A percentile compares a stretch with the other conserved stretches of the same genome.
These are phyloP conservation scores for Mortierella sp. DNA, from an alignment of 371 early-diverging fungal genomes.

Conservation along the genomic window DNA sequence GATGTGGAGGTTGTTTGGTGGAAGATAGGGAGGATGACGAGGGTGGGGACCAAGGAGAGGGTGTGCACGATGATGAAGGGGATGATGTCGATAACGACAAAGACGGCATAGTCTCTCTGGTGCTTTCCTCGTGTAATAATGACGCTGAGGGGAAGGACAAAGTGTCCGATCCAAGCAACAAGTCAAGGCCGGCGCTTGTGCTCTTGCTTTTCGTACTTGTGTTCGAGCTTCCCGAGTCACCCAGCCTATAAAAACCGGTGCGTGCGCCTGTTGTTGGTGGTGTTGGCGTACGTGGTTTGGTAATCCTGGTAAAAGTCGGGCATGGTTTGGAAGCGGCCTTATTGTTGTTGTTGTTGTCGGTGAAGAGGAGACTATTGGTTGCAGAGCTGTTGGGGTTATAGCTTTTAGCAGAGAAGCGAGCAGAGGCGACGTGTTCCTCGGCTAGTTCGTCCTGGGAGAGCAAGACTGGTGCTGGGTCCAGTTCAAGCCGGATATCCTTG, in stretches of 20 bases:
- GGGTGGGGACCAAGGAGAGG: constrained; percentile 7
- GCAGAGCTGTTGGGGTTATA: neutral
- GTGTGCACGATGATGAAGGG: neutral
- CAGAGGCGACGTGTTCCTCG: constrained; percentile 7
- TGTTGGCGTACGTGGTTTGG: constrained; percentile 16
- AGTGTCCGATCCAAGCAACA: neutral
- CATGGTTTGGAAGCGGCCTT: constrained; percentile 17
- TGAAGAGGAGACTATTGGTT: neutral
- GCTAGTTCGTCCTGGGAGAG: constrained; percentile 11
- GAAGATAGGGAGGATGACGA: neutral
- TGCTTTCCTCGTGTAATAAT: constrained; percentile 6
- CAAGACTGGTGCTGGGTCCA: neutral
- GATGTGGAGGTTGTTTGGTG: constrained; percentile 14
- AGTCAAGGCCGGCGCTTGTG: neutral
- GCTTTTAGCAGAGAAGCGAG: neutral
- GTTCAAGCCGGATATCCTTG: constrained; percentile 9
- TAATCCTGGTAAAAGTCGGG: constrained; percentile 41
- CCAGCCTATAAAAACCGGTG: constrained; percentile 6
- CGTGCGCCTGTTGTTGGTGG: neutral
- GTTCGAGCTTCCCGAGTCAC: constrained; percentile 6
- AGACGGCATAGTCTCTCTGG: neutral
- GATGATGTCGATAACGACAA: constrained; percentile 13
- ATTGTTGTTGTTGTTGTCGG: no score
- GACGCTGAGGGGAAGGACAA: neutral
- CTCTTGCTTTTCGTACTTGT: neutral